Percentiles rank a stretch among this genome's conserved stretches.
These are phyloP conservation scores for Hymenoscyphus fraxineus DNA, from an alignment of 2,329 filamentous ascomycete species.

Conservation along the genomic window DNA sequence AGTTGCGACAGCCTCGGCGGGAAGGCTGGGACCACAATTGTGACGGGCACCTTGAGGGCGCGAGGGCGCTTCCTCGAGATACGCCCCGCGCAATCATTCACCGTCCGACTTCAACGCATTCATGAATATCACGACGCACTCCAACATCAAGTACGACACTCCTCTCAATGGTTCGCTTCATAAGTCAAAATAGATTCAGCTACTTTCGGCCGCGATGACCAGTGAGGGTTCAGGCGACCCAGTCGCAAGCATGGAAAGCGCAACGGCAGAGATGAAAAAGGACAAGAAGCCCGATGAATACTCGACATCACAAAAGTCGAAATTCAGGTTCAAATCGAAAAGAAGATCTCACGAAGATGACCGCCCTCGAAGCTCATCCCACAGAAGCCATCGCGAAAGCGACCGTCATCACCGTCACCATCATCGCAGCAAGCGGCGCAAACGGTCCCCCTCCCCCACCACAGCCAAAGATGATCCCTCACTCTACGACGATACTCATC, in stretches of 20 bases:
- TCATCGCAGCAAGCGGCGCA: conserved; percentile 30
- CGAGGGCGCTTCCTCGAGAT: neutral
- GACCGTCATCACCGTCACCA: conserved; percentile 26
- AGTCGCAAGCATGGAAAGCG: conserved; percentile 2
- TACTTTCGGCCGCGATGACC: conserved; percentile 17
- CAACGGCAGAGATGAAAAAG: neutral
- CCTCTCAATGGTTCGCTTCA: neutral
- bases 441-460: conserved; percentile 20
- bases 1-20: conserved; percentile 7
- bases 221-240: conserved; percentile 13
- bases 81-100: neutral
- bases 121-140: neutral
- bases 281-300: conserved; percentile 17
- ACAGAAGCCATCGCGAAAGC: conserved; percentile 11
- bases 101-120: neutral
- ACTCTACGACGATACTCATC: conserved; percentile 39
- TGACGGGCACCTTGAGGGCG: neutral
- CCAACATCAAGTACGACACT: neutral
- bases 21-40: conserved; percentile 3
- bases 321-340: conserved; percentile 33
- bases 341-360: conserved; percentile 18
- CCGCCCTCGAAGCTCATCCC: conserved; percentile 12
- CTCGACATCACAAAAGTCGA: conserved; percentile 19
- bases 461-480: conserved; percentile 33
- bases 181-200: neutral